phyloP scores from a whole-genome alignment of 2,329 filamentous ascomycete species.

The Fusarium sp. region DNA sequence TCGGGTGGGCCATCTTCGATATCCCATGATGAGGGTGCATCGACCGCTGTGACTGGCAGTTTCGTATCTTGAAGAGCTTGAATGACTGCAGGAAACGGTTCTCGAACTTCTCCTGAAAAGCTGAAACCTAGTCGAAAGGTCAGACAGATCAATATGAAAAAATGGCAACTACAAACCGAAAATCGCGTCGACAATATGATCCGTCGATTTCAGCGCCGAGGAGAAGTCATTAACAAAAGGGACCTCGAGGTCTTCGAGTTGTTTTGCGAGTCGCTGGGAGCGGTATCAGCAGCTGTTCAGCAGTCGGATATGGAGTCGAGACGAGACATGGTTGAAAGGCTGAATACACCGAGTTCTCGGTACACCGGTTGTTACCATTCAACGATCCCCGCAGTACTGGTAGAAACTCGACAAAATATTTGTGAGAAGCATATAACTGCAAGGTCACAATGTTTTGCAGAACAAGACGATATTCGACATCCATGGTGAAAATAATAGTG shows the following conservation, averaged over 20 bases:
- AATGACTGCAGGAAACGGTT: slow-evolving; percentile 89
- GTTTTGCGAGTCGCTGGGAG: slow-evolving; percentile 80
- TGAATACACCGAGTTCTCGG: slow-evolving; percentile 11
- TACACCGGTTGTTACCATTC: slow-evolving; percentile 19
- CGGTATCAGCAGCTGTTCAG: slow-evolving; percentile 49
- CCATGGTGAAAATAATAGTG: slow-evolving; percentile 24
- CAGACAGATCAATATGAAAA: slow-evolving; percentile 18
- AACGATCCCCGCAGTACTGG: slow-evolving; percentile 31
- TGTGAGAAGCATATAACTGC: slow-evolving; percentile 39
- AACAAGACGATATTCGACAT: neutral
- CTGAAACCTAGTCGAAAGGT: slow-evolving; percentile 76
- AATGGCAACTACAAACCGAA: slow-evolving; percentile 73
- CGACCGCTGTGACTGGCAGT: slow-evolving; percentile 86
- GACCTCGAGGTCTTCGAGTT: slow-evolving; percentile 85
- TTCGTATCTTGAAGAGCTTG: slow-evolving; percentile 78
- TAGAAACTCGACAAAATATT: slow-evolving; percentile 35
- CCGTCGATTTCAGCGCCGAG: slow-evolving; percentile 72
- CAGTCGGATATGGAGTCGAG: slow-evolving; percentile 16
- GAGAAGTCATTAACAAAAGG: slow-evolving; percentile 88
- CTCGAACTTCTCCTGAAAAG: slow-evolving; percentile 91
- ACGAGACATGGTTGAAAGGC: slow-evolving; percentile 13
- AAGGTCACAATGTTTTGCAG: slow-evolving; percentile 12
- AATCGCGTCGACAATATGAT: slow-evolving; percentile 92
- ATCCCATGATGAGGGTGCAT: slow-evolving; percentile 95
- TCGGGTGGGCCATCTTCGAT: slow-evolving; percentile 87